A percentile compares a stretch with the other conserved stretches of the same genome.
Evolutionary conservation across 2,329 filamentous ascomycete genomes (phyloP).

Genomic region (Lasiodiplodia theobromae): DNA sequence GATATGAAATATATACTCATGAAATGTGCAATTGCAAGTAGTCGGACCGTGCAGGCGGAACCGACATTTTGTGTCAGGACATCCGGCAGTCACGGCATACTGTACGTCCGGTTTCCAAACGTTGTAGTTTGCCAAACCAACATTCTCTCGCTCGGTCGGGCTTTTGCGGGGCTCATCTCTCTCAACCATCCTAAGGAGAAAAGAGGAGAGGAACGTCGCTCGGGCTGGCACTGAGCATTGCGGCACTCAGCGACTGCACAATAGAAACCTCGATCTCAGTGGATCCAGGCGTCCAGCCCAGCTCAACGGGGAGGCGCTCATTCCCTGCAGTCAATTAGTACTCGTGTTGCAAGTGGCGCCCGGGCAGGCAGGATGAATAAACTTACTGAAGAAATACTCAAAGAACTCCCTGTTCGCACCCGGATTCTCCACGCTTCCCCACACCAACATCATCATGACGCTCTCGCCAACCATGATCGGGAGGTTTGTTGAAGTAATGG

Average conservation of each 20-base stretch:
- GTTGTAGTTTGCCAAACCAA: too few species aligned
- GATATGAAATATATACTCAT: too few species aligned
- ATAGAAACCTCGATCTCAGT: not conserved
- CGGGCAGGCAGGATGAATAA: not conserved
- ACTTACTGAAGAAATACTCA: slow-evolving; percentile 40
- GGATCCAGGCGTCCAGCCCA: not conserved
- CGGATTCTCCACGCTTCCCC: slow-evolving; percentile 33
- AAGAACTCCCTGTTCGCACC: slow-evolving; percentile 34
- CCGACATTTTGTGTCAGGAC: too few species aligned
- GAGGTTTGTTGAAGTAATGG: slow-evolving; percentile 30
- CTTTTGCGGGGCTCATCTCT: too few species aligned
- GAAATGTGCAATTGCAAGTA: too few species aligned
- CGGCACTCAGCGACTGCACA: not conserved
- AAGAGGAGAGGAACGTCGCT: not conserved
- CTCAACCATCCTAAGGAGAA: not conserved
- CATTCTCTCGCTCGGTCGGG: too few species aligned
- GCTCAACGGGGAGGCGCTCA: slow-evolving; percentile 11
- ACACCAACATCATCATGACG: slow-evolving; percentile 33
- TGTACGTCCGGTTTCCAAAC: too few species aligned
- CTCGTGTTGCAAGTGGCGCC: not conserved
- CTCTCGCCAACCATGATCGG: slow-evolving; percentile 37
- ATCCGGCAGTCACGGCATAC: too few species aligned
- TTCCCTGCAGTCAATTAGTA: slow-evolving; percentile 5
- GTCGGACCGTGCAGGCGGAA: too few species aligned
- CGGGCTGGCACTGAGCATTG: not conserved